Evolutionary conservation across 345 rosid species (phyloP).

Genomic region (Citrus medica): DNA sequence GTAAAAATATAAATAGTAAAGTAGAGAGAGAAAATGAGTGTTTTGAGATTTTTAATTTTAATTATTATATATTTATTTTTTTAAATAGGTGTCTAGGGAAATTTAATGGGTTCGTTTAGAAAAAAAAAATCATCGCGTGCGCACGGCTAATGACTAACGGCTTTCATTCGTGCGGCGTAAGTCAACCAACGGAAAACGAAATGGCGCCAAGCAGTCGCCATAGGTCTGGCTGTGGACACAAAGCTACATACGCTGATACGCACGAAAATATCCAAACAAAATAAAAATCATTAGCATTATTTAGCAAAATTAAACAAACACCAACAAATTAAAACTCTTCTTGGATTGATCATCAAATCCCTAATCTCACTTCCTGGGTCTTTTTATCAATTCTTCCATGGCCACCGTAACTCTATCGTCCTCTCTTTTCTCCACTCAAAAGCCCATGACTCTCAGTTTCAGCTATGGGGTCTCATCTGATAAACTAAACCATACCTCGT

Average conservation of each 20-base stretch:
- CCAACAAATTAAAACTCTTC: neutral
- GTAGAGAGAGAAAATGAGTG: no score
- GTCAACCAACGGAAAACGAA: slow-evolving; percentile 44
- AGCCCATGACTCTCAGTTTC: slow-evolving; percentile 22
- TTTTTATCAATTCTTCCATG: slow-evolving; percentile 20
- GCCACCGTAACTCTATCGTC: slow-evolving; percentile 39
- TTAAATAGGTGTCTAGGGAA: no score
- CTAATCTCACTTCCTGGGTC: neutral
- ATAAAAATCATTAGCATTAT: slow-evolving; percentile 8
- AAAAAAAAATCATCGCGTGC: neutral
- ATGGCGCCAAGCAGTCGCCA: slow-evolving; percentile 41
- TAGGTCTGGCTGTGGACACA: slow-evolving; percentile 35
- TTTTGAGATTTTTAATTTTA: no score
- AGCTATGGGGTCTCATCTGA: slow-evolving; percentile 19
- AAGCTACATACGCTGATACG: slow-evolving; percentile 19
- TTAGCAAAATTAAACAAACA: neutral
- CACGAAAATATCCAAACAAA: neutral
- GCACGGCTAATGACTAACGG: neutral
- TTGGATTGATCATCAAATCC: neutral
- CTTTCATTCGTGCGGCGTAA: neutral
- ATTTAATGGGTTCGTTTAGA: no score
- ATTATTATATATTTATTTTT: no score
- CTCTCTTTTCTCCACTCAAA: slow-evolving; percentile 30
- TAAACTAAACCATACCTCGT: slow-evolving; percentile 13
- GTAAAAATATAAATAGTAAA: no score